Evolutionary conservation across 2,329 filamentous ascomycete species (phyloP).

Genomic region (Trichoderma guizhouense): DNA sequence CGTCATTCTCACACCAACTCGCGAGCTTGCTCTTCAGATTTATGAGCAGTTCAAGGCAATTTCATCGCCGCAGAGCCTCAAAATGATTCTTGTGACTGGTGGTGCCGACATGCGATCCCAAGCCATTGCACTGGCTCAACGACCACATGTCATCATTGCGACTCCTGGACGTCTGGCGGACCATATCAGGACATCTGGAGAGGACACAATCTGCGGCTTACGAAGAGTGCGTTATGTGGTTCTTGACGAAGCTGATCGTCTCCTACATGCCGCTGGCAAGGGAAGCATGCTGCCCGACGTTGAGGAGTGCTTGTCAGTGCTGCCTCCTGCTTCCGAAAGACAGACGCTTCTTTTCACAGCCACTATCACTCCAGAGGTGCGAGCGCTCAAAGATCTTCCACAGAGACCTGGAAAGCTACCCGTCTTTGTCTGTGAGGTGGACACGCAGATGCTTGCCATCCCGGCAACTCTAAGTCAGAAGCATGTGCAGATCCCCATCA

Average conservation of each 20-base stretch:
- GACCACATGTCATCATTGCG: constrained; percentile 90
- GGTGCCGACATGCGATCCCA: constrained; percentile 90
- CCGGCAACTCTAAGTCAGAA: constrained; percentile 78
- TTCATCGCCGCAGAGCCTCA: constrained; percentile 80
- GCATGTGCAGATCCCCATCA: constrained; percentile 84
- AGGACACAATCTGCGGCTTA: constrained; percentile 83
- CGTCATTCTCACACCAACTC: constrained; percentile 82
- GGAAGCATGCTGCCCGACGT: constrained; percentile 95
- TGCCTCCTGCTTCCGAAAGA: constrained; percentile 74
- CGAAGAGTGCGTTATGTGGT: constrained; percentile 80
- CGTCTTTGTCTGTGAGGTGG: constrained; percentile 86
- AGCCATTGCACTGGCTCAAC: constrained; percentile 74
- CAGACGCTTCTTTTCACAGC: constrained; percentile 96
- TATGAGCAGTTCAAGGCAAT: constrained; percentile 95
- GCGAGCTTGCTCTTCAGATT: constrained; percentile 91
- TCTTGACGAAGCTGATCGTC: constrained; percentile 90
- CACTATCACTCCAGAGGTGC: constrained; percentile 88
- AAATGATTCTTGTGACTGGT: constrained; percentile 84
- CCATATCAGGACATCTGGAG: constrained; percentile 85
- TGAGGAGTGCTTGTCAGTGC: constrained; percentile 76
- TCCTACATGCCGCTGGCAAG: constrained; percentile 67
- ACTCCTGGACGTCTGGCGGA: constrained; percentile 91
- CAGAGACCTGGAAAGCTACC: constrained; percentile 65
- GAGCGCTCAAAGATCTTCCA: constrained; percentile 76
- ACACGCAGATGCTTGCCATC: constrained; percentile 70